Conservation (phyloP, 345 rosid species). For the Eucalyptus caleyi region DNA sequence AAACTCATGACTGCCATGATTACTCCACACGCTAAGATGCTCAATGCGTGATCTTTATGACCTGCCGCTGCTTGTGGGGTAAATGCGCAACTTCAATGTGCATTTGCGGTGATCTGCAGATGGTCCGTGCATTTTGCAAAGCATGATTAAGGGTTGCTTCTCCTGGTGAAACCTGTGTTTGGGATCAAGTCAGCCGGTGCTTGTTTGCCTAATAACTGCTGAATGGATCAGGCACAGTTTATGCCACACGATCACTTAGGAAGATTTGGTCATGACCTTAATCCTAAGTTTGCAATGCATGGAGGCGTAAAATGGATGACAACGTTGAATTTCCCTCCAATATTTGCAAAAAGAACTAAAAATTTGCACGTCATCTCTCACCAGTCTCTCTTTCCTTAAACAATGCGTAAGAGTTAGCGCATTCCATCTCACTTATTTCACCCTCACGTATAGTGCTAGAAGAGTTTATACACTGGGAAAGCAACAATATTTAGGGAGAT, state of each 20-base stretch:
- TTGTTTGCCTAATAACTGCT: not conserved
- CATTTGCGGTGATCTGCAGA: not conserved
- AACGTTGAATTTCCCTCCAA: not conserved
- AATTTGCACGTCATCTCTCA: not conserved
- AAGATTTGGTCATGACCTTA: not conserved
- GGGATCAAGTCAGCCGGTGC: not conserved
- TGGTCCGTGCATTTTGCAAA: not conserved
- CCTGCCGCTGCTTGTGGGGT: not conserved
- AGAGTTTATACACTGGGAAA: not conserved
- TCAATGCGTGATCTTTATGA: not conserved
- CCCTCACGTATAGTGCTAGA: not conserved
- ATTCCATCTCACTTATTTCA: not conserved
- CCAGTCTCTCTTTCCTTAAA: not conserved
- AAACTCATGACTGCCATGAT: not conserved
- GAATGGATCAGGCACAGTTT: not conserved
- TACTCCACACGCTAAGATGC: not conserved
- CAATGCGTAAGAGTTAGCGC: not conserved
- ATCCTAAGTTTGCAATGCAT: not conserved
- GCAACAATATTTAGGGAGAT: not conserved
- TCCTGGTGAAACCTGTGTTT: not conserved
- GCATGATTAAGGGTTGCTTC: not conserved
- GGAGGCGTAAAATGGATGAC: not conserved
- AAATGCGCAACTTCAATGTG: not conserved
- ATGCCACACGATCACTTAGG: not conserved
- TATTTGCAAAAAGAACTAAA: not conserved